Evolutionary conservation across 2,329 filamentous ascomycete genomes (phyloP), one percentile per base, ranked within the genome.

Genomic region (Exserohilum rostratum): DNA sequence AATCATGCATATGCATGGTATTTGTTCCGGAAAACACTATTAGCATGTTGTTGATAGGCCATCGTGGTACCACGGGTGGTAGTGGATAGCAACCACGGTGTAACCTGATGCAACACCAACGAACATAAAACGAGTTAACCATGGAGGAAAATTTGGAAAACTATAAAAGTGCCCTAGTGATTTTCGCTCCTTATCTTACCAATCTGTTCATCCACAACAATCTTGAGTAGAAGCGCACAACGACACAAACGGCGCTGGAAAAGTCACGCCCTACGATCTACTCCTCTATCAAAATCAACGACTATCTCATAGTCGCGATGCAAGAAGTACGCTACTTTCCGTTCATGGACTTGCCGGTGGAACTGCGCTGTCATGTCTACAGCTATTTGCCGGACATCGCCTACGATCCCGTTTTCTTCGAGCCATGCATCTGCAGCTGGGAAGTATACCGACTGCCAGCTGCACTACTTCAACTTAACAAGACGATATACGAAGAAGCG

Each of bases 291-390:
- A 7, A 30, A 30, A n/a, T 3, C 15, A 17, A 39, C 34, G 6
- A 30, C 17, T 10, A 17, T 30, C 20, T 22, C 2, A 38, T n/a
- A 47, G 22, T 18, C 34, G 27, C 33, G 10, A 11, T 10, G 7
- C 15, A 11, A 20, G 33, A 13, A 29, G 20, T 15, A 38, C 20
- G 10, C 3, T 6, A 27, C 10, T 29, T 22, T 38, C 33, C 22
- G 6, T 47, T 29, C 45, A 47, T 38, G 20, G 22, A 25, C 20
- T 29, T 47, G 4, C 45, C 15, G 0, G 38, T 22, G 33, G 45
- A 47, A 47, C 45, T 47, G 15, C 45, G 45, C 15, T 47, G 20
- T 18, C 20, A 37, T n/a, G n/a, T 30, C n/a, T 47, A 38, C 45
- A 27, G 20, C 5, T 29, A 47, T 35, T n/a, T 47, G 3, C 6